A percentile compares a stretch with the other conserved stretches of the same genome.
Evolutionary conservation across 164 flowering plant species (phyloP).

Genomic region (Malania oleifera): DNA sequence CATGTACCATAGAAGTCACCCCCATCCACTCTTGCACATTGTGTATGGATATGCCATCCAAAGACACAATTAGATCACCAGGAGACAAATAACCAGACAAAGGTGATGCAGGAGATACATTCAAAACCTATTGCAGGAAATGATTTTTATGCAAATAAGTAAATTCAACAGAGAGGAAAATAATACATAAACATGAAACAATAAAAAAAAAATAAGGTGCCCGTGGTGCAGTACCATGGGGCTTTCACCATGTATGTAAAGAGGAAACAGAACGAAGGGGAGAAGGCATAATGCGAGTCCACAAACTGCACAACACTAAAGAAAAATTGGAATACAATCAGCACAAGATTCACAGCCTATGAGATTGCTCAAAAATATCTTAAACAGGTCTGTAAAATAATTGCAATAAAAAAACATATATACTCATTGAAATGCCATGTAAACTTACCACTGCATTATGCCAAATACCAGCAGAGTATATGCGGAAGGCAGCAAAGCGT

Average conservation of each 20-base stretch:
- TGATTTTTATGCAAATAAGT: not conserved
- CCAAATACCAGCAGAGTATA: conserved; percentile 96
- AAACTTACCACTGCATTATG: conserved; percentile 82
- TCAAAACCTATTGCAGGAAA: conserved; percentile 50
- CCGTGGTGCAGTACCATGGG: conserved; percentile 52
- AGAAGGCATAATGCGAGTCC: conserved; percentile 55
- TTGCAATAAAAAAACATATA: not conserved
- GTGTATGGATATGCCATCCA: conserved; percentile 56
- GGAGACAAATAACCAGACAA: conserved; percentile 57
- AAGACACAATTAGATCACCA: conserved; percentile 58
- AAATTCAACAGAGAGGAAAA: not conserved
- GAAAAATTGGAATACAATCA: conserved; percentile 11
- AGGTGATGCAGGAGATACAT: conserved; percentile 53
- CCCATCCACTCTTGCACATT: conserved; percentile 55
- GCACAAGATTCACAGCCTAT: conserved; percentile 4
- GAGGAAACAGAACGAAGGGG: conserved; percentile 61
- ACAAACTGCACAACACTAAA: conserved; percentile 71
- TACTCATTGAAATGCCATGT: not conserved
- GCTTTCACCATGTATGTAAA: conserved; percentile 56
- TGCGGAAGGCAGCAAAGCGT: conserved; percentile 52
- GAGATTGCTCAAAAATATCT: not conserved
- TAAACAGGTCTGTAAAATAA: not conserved
- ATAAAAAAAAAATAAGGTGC: not conserved
- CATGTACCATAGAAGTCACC: conserved; percentile 26
- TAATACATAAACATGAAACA: not conserved